Evolutionary conservation across 78 protist species (phyloP).

Genomic region (Dictyostelium brefeldianum): DNA sequence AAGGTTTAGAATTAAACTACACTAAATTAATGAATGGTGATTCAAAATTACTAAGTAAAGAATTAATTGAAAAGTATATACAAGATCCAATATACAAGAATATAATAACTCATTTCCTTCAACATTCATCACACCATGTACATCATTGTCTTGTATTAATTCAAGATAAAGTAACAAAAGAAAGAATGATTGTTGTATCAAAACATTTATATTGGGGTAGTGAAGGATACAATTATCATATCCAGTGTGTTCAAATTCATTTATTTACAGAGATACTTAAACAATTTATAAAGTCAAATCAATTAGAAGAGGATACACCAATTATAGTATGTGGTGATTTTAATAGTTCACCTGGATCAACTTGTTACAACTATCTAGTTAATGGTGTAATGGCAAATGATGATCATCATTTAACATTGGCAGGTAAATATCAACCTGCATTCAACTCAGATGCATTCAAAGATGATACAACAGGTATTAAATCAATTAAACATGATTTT

Average conservation of each 20-base stretch:
- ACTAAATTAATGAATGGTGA: neutral
- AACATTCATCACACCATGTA: constrained; percentile 14
- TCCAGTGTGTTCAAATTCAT: constrained; percentile 31
- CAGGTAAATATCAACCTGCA: constrained; percentile 11
- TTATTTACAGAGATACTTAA: neutral
- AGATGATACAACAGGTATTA: neutral
- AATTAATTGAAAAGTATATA: neutral
- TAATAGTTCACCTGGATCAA: constrained; percentile 34
- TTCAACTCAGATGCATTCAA: neutral
- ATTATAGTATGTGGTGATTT: constrained; percentile 56
- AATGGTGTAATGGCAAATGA: neutral
- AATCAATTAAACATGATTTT: constrained; percentile 2
- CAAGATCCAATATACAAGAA: constrained; percentile 11
- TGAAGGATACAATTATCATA: neutral
- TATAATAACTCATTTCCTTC: neutral
- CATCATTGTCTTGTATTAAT: neutral
- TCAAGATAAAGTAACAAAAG: neutral
- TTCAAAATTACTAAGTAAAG: neutral
- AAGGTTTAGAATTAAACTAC: constrained; percentile 2
- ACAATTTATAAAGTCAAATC: neutral
- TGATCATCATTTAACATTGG: neutral
- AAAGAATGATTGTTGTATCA: neutral
- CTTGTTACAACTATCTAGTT: neutral
- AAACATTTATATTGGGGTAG: constrained; percentile 52
- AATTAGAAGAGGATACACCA: constrained; percentile 4